Percentiles rank a stretch among this genome's conserved stretches.
Conservation (phyloP, 208 protist genomes). For the Novymonas esmeraldas region DNA sequence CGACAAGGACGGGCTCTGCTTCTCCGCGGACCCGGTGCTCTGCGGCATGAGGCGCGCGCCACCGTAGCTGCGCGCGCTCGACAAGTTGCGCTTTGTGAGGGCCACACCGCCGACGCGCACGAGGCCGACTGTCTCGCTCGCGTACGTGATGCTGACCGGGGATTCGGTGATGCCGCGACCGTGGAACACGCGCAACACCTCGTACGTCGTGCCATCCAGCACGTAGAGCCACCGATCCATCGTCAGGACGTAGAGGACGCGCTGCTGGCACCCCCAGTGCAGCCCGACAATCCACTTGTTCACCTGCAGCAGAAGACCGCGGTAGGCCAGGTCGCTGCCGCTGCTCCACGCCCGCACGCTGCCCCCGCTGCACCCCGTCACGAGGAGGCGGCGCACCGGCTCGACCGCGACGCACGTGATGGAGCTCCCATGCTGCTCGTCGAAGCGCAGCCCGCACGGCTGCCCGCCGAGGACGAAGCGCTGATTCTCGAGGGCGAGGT, state of each 20-base stretch:
- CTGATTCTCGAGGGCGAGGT: conserved; percentile 52
- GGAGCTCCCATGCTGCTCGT: conserved; percentile 47
- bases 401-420: conserved; percentile 46
- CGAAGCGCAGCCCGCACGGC: conserved; percentile 25
- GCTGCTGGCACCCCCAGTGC: conserved; percentile 51
- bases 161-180: conserved; percentile 63
- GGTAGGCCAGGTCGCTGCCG: conserved; percentile 43
- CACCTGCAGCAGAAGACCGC: conserved; percentile 64
- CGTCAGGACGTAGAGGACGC: conserved; percentile 65
- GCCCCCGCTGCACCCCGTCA: conserved; percentile 78
- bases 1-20: background rate
- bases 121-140: conserved; percentile 55
- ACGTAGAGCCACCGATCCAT: conserved; percentile 74
- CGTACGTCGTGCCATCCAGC: conserved; percentile 65
- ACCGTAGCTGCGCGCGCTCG: conserved; percentile 9
- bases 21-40: too few species aligned
- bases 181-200: conserved; percentile 72
- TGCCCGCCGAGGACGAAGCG: conserved; percentile 48
- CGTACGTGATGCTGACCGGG: conserved; percentile 56
- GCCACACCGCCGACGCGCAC: conserved; percentile 60
- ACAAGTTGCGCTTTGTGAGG: conserved; percentile 2
- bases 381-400: conserved; percentile 38
- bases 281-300: conserved; percentile 81
- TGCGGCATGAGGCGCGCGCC: background rate
- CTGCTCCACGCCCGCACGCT: conserved; percentile 75